Evolutionary conservation across 2,329 filamentous ascomycete genomes (phyloP), one percentile per base, ranked within the genome.

Genomic region (Pseudogymnoascus pannorum): DNA sequence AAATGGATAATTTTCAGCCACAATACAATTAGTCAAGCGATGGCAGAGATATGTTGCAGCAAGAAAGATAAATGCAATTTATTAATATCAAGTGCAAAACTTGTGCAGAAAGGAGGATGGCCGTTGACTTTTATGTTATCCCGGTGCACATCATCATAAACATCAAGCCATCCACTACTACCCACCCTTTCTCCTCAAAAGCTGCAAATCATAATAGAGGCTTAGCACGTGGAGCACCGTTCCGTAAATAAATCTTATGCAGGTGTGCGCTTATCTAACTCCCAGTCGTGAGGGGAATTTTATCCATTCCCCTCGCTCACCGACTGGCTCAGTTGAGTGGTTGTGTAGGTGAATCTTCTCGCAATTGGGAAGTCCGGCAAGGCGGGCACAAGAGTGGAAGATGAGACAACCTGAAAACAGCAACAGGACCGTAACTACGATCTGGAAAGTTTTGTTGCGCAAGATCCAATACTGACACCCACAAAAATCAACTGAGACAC

Each of bases 331-430:
- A 54, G 48, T n/a, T n/a, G n/a, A n/a, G n/a, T n/a, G n/a, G 11
- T 54, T 20, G n/a, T 12, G 48, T n/a, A n/a, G n/a, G 48, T 54
- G 48, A 54, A 54, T 54, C 48, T 54, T 54, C 48, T 54, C 48
- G 48, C 48, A 31, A 54, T 54, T 54, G 16, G 48, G 48, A 54
- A 54, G 48, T 20, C 48, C 48, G 48, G 11, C 48, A 54, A 9
- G 48, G 12, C 11, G 5, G 44, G 48, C 26, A 54, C 48, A 54
- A 54, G 48, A 31, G 26, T 9, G 48, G 48, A 22, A 54, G 24
- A 54, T 54, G 48, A 54, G 48, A 54, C 48, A 54, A 54, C 24
- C 48, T 54, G 48, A 31, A 54, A 54, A 54, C 48, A 54, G 48
- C 26, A 54, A 22, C 24, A 12, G 11, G 48, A 54, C 48, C 48